A percentile compares a stretch with the other conserved stretches of the same genome.
phyloP scores from a whole-genome alignment of 1,139 yeast species.

The Geotrichum carabidarum region DNA sequence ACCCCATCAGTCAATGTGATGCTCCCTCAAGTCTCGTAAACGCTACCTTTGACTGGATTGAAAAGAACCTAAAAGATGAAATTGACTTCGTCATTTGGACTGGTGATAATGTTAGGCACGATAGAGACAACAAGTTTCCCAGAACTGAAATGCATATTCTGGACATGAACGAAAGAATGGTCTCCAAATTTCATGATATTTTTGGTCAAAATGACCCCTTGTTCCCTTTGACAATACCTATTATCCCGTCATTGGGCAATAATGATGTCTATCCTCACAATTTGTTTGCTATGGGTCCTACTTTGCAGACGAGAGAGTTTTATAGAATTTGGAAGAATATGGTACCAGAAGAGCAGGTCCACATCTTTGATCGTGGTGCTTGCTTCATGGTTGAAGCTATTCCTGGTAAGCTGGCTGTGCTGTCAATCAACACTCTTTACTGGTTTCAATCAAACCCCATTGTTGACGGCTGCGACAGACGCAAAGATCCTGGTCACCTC shows the following conservation, averaged over 20 bases:
- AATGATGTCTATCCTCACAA: slow-evolving; percentile 89
- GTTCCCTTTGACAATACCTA: slow-evolving; percentile 39
- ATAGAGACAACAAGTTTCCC: slow-evolving; percentile 67
- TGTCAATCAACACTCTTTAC: slow-evolving; percentile 73
- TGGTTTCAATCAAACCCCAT: slow-evolving; percentile 72
- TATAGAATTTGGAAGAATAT: slow-evolving; percentile 66
- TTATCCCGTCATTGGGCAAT: slow-evolving; percentile 73
- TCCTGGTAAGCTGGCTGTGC: slow-evolving; percentile 69
- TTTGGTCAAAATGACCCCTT: slow-evolving; percentile 42
- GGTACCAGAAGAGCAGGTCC: slow-evolving; percentile 74
- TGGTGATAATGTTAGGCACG: slow-evolving; percentile 84
- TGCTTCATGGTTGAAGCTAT: slow-evolving; percentile 70
- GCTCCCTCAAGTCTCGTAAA: slow-evolving; percentile 62
- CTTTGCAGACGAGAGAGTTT: slow-evolving; percentile 73
- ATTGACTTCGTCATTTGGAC: slow-evolving; percentile 88
- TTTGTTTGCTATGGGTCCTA: slow-evolving; percentile 77
- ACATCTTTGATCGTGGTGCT: slow-evolving; percentile 68
- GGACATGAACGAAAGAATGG: slow-evolving; percentile 60
- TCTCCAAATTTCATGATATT: slow-evolving; percentile 52
- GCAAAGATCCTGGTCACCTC: slow-evolving; percentile 73
- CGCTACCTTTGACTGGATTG: slow-evolving; percentile 63
- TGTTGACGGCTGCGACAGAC: slow-evolving; percentile 70
- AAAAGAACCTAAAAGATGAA: slow-evolving; percentile 58
- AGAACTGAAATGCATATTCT: slow-evolving; percentile 67
- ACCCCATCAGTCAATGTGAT: slow-evolving; percentile 40